Evolutionary conservation across 2,329 filamentous ascomycete species (phyloP).

Genomic region (Acephala macrosclerotiorum): DNA sequence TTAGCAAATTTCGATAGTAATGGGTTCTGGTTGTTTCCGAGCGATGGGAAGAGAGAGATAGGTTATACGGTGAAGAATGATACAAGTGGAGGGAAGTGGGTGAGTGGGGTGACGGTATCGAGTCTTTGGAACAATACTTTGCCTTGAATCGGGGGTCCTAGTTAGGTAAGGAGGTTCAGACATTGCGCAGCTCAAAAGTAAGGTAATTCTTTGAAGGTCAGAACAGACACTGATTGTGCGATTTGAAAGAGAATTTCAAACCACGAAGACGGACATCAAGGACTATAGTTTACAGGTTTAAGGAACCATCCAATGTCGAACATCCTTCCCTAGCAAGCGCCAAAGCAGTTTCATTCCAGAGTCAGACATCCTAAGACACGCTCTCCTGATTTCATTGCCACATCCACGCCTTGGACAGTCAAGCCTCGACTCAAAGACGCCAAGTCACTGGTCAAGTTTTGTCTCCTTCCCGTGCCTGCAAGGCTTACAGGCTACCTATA

Average conservation of each 20-base stretch:
- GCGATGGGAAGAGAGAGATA: slow-evolving; percentile 28
- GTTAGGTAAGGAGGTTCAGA: background rate
- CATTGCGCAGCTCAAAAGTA: background rate
- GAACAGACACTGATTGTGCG: background rate
- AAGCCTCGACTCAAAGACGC: no score
- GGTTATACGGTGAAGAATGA: slow-evolving; percentile 26
- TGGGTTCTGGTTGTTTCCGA: slow-evolving; percentile 35
- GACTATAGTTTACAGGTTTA: no score
- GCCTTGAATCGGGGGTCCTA: background rate
- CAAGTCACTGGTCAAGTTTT: no score
- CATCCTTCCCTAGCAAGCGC: no score
- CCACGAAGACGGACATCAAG: background rate
- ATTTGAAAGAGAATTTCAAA: background rate
- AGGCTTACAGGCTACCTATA: no score
- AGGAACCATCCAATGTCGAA: no score
- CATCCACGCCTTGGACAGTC: no score
- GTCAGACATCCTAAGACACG: no score
- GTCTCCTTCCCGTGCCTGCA: no score
- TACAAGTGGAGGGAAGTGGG: slow-evolving; percentile 24
- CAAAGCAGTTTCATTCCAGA: no score
- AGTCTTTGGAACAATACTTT: slow-evolving; percentile 36
- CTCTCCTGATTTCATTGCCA: no score
- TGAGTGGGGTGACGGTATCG: slow-evolving; percentile 26
- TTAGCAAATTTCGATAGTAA: slow-evolving; percentile 33
- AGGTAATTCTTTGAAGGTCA: background rate